Base-by-base conservation (phyloP, 192 early-diverging fungal genomes). In the Chytriomyces confervae region DNA sequence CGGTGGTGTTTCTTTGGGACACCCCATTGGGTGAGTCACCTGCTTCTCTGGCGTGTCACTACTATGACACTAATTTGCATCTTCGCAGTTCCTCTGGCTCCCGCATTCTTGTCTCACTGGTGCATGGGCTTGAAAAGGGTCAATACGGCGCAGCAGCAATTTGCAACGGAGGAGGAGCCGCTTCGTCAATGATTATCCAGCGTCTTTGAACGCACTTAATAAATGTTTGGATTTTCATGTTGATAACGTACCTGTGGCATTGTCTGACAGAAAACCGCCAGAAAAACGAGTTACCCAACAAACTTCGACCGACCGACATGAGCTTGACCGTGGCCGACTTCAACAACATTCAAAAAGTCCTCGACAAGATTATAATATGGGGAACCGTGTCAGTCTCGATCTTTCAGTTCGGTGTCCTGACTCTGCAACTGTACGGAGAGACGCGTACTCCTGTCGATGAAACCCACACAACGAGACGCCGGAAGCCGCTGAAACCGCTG, bases 81-180 rank as follows among this genome's bases (percentile, higher is more conserved):
- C 16, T n/a, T 46, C 27, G 46, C 45, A 79, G 76, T 18, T 96
- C 94, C 79, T 95, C 95, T 45, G 97, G 96, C 50, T 93, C 94
- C 44, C 91, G 96, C 74, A 93, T 99, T 67, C 85, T 98, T 53
- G 91, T 91, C 43, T 93, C 96, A 5, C 81, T 98, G 70, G 86
- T 91, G 45, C 93, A 86, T 24, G 84, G 94, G 29, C 87, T 99
- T 47, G 83, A 90, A 44, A 65, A 64, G 61, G 89, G 91, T 24
- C 93, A 94, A 83, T 89, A 93, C 64, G 96, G 96, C 74, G 91
- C 90, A 77, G 95, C 96, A 66, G 96, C 85, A 53, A 93, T 99
- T 66, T 98, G 97, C 88, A 98, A 98, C 77, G 97, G 97, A 76
- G 94, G 95, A n/a, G 96, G 96, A 72, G 96, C 94, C 79, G 96